Evolutionary conservation across 2,329 filamentous ascomycete species (phyloP).

Genomic region (Sarocladium brachiariae): DNA sequence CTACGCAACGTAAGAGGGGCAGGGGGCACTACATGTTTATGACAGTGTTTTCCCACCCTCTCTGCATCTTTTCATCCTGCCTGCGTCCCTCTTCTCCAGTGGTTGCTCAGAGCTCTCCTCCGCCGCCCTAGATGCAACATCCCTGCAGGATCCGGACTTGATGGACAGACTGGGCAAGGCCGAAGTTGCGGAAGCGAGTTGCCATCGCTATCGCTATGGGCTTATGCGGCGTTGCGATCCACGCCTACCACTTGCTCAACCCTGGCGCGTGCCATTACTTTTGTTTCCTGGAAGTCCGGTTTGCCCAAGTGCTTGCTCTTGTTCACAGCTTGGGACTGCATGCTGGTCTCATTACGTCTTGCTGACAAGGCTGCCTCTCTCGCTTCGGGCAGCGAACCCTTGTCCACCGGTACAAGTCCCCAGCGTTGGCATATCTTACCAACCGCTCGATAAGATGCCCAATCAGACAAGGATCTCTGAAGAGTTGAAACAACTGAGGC

Average conservation of each 20-base stretch:
- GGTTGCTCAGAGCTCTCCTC: not conserved
- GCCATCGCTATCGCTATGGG: not conserved
- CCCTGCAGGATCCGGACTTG: constrained; percentile 6
- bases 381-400: not conserved
- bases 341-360: constrained; percentile 6
- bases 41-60: too few species aligned
- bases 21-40: too few species aligned
- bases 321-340: not conserved
- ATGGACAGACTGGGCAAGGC: constrained; percentile 10
- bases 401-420: not conserved
- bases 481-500: not conserved
- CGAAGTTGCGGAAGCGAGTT: constrained; percentile 7
- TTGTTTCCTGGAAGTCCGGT: not conserved
- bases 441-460: constrained; percentile 1
- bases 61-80: not conserved
- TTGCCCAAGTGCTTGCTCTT: too few species aligned
- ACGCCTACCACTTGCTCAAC: too few species aligned
- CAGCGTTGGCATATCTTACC: constrained; percentile 4
- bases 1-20: too few species aligned
- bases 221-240: not conserved
- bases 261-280: too few species aligned
- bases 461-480: not conserved
- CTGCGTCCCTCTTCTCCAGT: not conserved
- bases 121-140: not conserved
- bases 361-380: not conserved